Base-by-base conservation (phyloP, 2,329 filamentous ascomycete genomes). In the Clonostachys sp. region DNA sequence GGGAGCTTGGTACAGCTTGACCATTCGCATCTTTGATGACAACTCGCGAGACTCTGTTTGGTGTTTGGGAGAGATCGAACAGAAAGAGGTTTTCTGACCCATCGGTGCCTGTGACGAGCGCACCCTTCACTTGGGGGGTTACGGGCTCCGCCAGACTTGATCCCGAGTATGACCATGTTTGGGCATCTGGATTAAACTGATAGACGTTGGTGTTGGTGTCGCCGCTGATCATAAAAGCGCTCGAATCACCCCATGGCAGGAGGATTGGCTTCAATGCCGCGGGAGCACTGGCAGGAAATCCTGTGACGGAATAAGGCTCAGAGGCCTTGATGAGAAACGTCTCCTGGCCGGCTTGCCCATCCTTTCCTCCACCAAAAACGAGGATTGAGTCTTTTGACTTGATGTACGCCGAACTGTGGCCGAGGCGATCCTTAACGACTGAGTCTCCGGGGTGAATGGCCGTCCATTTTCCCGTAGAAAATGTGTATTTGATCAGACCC, bases 361-460 rank as follows among this genome's bases (percentile, higher is more conserved):
- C 79, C 56, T 84, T 81, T 14, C 77, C 82, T 42, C 92, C 92
- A 34, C 85, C 88, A 61, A 91, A 96, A 24, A 96, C 76, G 20
- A 96, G 68, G 47, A 97, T 87, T 5, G 81, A 78, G 47, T 89
- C 77, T 14, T 82, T 79, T 18, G 77, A 76, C 51, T 83, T 77
- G 46, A 97, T 72, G 61, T 91, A 96, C 16, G 81, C 77, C 12
- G 87, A 86, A 54, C 81, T 84, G 64, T 97, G 92, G 55, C 85
- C 80, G 49, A 82, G 72, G 49, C 90, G 83, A 58, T 89, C 81
- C 60, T 87, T 76, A 43, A 86, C 78, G 42, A 84, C 80, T 35
- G 67, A 62, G 34, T 70, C 69, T 9, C 36, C 36, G 12, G 67
- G 67, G 34, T 56, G 60, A 30, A 81, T 64, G 9, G 67, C 71